Evolutionary conservation across 208 protist genomes (phyloP).

Genomic region (Crithidia bombi): DNA sequence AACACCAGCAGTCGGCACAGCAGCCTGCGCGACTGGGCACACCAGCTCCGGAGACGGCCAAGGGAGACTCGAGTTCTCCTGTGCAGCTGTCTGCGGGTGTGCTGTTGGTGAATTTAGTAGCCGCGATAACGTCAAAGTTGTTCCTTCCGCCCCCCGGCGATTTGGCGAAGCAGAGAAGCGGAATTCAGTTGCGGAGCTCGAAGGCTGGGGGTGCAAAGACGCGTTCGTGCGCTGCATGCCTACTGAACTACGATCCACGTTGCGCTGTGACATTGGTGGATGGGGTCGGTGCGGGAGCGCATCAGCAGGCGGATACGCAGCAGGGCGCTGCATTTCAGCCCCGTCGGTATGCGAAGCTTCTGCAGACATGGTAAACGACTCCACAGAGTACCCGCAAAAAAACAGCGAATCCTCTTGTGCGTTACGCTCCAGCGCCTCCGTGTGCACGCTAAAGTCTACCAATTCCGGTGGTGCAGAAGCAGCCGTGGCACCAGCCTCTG

Average conservation of each 20-base stretch:
- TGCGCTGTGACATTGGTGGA: background rate
- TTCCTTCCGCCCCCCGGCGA: background rate
- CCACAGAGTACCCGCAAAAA: conserved; percentile 30
- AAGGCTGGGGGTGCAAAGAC: background rate
- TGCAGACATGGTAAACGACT: conserved; percentile 17
- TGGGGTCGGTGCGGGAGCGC: background rate
- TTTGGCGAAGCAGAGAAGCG: too few species aligned
- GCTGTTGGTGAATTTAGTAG: background rate
- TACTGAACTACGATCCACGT: too few species aligned
- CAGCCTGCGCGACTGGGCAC: background rate
- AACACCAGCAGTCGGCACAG: background rate
- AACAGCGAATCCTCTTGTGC: conserved; percentile 26
- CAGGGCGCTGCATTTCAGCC: background rate
- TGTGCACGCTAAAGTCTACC: conserved; percentile 36
- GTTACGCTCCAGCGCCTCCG: conserved; percentile 15
- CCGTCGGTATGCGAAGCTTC: background rate
- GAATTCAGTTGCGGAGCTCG: background rate
- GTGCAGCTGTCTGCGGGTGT: background rate
- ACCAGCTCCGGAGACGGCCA: conserved; percentile 13
- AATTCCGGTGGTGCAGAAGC: conserved; percentile 20
- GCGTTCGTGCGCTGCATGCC: too few species aligned
- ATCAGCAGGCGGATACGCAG: background rate
- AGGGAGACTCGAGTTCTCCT: background rate
- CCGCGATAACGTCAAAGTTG: background rate
- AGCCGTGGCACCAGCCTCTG: background rate